Evolutionary conservation across 345 rosid genomes (phyloP), one percentile per base, ranked within the genome.

Genomic region (Turnera subulata): DNA sequence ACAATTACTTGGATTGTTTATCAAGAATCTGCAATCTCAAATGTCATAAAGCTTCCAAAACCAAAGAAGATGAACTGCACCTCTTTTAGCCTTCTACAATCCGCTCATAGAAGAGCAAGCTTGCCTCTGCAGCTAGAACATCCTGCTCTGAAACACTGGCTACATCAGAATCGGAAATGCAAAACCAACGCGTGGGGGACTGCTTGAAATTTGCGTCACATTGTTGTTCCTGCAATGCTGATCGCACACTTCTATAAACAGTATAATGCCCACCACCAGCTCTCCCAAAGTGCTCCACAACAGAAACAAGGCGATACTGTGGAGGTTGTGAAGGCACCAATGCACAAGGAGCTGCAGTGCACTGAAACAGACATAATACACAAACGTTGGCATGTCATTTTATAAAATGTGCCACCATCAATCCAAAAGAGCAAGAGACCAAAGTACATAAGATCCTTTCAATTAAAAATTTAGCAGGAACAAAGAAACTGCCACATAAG

Each of bases 261-360:
- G 84, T 89, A 53, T 89, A 92, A 74, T 89, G 98, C 32, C 98
- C 95, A 29, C 84, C 76, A 57, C 91, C 95, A 0, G 74, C 63
- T 72, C 79, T 71, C 57, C 96, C 95, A 59, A 82, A 89, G 72
- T 89, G 97, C 71, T 89, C 96, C 67, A 92, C 85, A 20, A 83
- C 91, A 0, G 93, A 75, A 53, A 80, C 83, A 26, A 92, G 89
- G 25, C 75, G 76, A 59, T 86, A 89, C 56, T 69, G 22, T 43
- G 44, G 37, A 37, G 59, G 46, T 69, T 72, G 72, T 44, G 73
- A 58, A 46, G 72, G 62, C 47, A 51, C 55, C 43, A 50, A 23
- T 22, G 49, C 33, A 14, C 24, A 23, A 18, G n/a, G n/a, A n/a
- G 32, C n/a, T 15, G 6, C 50, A n/a, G 18, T 63, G 11, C 35